phyloP scores from a whole-genome alignment of 345 rosid genomes.

The Euphorbia tirucalli region DNA sequence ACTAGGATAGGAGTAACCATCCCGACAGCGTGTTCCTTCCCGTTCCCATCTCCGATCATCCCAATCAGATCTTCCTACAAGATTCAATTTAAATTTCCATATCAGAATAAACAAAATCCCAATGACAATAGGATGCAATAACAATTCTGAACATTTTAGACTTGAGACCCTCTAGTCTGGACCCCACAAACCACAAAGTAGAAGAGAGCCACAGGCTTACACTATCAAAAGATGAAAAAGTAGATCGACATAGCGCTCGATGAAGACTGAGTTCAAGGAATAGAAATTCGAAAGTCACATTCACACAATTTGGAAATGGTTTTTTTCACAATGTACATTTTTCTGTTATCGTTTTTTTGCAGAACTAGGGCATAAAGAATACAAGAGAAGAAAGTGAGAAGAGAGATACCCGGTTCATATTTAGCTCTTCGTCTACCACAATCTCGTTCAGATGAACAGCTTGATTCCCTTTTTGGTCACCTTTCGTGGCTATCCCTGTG shows the following conservation, averaged over 20 bases:
- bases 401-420: slow-evolving; percentile 62
- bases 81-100: slow-evolving; percentile 18
- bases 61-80: slow-evolving; percentile 84
- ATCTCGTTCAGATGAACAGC: slow-evolving; percentile 38
- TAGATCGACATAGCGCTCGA: not conserved
- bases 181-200: no score
- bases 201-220: no score
- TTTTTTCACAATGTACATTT: not conserved
- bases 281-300: not conserved
- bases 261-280: not conserved
- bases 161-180: not conserved
- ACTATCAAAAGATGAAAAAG: no score
- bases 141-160: not conserved
- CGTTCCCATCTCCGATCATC: slow-evolving; percentile 95
- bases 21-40: slow-evolving; percentile 71
- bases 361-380: not conserved
- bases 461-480: slow-evolving; percentile 49
- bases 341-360: not conserved
- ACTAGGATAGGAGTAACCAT: slow-evolving; percentile 46
- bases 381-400: slow-evolving; percentile 1
- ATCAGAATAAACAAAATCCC: slow-evolving; percentile 9
- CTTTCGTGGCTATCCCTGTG: slow-evolving; percentile 45
- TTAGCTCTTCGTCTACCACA: slow-evolving; percentile 53
- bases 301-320: no score
- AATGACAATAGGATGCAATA: not conserved